Evolutionary conservation across 768 basidiomycete species (phyloP).

Genomic region (Filobasidium wieringae): DNA sequence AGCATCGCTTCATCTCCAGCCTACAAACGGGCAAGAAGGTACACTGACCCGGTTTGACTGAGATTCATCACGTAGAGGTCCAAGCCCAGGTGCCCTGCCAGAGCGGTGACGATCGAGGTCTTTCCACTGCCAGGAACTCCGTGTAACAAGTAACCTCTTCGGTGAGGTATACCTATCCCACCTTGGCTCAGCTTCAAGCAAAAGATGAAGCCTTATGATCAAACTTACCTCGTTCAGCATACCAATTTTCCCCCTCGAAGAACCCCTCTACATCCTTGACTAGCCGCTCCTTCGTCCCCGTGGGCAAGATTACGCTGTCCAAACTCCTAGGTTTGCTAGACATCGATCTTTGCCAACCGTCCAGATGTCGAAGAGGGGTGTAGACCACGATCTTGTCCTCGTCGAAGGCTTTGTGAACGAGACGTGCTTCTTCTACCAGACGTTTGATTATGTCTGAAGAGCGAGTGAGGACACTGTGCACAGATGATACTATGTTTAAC

Average conservation of each 20-base stretch:
- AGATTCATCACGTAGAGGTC: slow-evolving; percentile 71
- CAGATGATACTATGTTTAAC: too few relatives aligned
- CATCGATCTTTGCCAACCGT: slow-evolving; percentile 5
- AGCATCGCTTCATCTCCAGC: not conserved
- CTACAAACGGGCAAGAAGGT: not conserved
- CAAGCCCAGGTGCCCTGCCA: slow-evolving; percentile 76
- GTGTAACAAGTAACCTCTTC: slow-evolving; percentile 19
- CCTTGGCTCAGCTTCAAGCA: too few relatives aligned
- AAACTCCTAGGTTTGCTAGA: slow-evolving; percentile 25
- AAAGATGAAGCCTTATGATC: not conserved
- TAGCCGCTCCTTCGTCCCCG: slow-evolving; percentile 23
- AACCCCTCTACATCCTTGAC: slow-evolving; percentile 28
- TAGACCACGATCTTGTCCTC: not conserved
- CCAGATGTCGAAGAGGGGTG: slow-evolving; percentile 1
- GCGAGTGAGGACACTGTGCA: slow-evolving; percentile 4
- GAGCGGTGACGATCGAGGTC: slow-evolving; percentile 67
- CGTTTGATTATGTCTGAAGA: slow-evolving; percentile 9
- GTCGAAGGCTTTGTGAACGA: not conserved
- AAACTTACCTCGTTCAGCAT: slow-evolving; percentile 29
- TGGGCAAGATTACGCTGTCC: slow-evolving; percentile 29
- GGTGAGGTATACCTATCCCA: slow-evolving; percentile 30
- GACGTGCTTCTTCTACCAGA: slow-evolving; percentile 3
- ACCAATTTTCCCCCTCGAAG: slow-evolving; percentile 28
- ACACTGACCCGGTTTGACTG: slow-evolving; percentile 24
- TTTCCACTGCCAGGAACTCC: slow-evolving; percentile 47